Base-by-base conservation (phyloP, 2,329 filamentous ascomycete genomes). In the Scedosporium dehoogii region DNA sequence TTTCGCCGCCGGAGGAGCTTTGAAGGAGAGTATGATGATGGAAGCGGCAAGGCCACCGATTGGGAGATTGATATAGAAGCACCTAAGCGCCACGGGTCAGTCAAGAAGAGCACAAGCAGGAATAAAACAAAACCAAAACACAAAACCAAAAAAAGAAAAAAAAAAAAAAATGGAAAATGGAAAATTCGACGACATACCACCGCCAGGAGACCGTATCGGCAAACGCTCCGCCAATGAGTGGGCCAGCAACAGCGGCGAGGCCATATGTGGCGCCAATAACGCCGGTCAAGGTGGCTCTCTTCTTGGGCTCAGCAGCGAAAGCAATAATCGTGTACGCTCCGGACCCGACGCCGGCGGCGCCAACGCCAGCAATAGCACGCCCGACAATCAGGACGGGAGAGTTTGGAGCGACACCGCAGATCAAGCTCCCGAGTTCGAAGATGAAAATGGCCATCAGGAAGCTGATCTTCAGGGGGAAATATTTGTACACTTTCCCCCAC, bases 381-480 rank as follows among this genome's bases (percentile, higher is more conserved):
- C 80, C 81, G 66, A 78, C 77, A 63, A 83, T 80, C 29, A 81
- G 76, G 58, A 79, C 72, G 44, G 75, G 75, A 33, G 79, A 76
- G 65, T 75, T 75, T 63, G 77, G 77, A 4, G 79, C 77, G 38
- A 62, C 29, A 44, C 69, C 73, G 66, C 82, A 85, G 63, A 85
- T 74, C 29, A 81, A 69, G 41, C 75, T 79, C 18, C 83, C 82
- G 4, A 83, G 63, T 68, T 84, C 82, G 62, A 86, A 84, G 62
- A 84, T 73, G 60, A 77, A 63, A 44, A 86, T 74, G 9, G 74
- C 70, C 25, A 71, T 33, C 4, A 85, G 72, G 68, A 81, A 85
- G 1, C 75, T 76, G 59, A 73, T 76, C 69, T 78, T 79, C 63
- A 84, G 75, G 12, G 77, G 72, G 66, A 84, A 85, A 69, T 81